phyloP scores from a whole-genome alignment of 2,329 filamentous ascomycete genomes.

The Ophiosphaerella korrae region DNA sequence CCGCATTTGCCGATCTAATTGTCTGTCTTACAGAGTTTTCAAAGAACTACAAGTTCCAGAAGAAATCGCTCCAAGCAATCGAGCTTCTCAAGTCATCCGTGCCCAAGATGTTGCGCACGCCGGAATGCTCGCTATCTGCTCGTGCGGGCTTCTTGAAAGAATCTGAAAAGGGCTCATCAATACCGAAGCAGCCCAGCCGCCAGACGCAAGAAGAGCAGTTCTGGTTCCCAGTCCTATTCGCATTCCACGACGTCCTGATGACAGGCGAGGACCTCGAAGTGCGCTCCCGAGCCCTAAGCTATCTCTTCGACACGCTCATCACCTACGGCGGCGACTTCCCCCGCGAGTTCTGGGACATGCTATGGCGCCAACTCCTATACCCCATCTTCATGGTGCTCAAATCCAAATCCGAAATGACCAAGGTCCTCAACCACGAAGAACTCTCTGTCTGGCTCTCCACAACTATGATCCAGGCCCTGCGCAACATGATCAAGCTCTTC shows the following conservation, averaged over 20 bases:
- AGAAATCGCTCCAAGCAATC: slow-evolving; percentile 95
- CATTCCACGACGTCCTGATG: slow-evolving; percentile 99
- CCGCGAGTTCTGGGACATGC: slow-evolving; percentile 94
- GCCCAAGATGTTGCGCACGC: slow-evolving; percentile 91
- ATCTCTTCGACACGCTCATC: slow-evolving; percentile 93
- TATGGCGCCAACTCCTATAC: slow-evolving; percentile 95
- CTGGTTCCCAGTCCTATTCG: slow-evolving; percentile 98
- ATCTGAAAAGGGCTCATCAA: slow-evolving; percentile 54
- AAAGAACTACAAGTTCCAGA: slow-evolving; percentile 98
- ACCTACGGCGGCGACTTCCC: slow-evolving; percentile 91
- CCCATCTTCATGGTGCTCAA: slow-evolving; percentile 98
- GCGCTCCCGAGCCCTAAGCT: slow-evolving; percentile 83
- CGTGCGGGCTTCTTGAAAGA: slow-evolving; percentile 59
- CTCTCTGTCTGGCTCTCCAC: slow-evolving; percentile 98
- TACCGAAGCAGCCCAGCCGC: slow-evolving; percentile 68
- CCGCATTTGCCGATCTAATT: slow-evolving; percentile 93
- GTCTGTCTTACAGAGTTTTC: slow-evolving; percentile 98
- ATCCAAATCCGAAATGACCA: slow-evolving; percentile 94
- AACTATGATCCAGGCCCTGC: slow-evolving; percentile 97
- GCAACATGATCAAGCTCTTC: slow-evolving; percentile 98
- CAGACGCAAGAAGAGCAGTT: slow-evolving; percentile 96
- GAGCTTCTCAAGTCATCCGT: slow-evolving; percentile 93
- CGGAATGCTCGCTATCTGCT: slow-evolving; percentile 88
- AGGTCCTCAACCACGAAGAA: slow-evolving; percentile 94
- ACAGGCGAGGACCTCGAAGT: slow-evolving; percentile 98